Base-by-base conservation (phyloP, 257 asterid species). In the Nicotiana attenuata region DNA sequence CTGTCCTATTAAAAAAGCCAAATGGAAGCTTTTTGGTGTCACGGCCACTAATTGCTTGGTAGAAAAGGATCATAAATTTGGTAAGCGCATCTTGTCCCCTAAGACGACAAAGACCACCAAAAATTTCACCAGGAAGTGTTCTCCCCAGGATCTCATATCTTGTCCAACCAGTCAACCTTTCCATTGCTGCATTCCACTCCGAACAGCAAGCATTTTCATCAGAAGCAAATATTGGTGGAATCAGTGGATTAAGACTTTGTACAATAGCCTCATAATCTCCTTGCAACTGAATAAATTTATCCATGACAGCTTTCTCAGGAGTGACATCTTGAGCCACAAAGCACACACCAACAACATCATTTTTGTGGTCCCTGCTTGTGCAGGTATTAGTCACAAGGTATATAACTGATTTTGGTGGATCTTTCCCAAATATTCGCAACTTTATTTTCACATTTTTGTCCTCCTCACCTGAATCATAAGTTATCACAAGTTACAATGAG, bases 181-280 rank as follows among this genome's bases (percentile, higher is more conserved):
- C 97, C 97, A 92, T 91, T 67, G 89, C 93, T 10, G 89, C 89
- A 41, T 88, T 93, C 97, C 97, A 93, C 84, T 93, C 97, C 61
- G 86, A 91, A 85, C 97, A 93, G 77, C 89, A 83, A 5, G 91
- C 95, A 71, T 91, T 88, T 83, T 79, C 89, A 81, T 93, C 93
- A 13, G 94, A 85, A 80, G 94, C 94, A 81, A 93, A 92, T 81
- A 92, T 92, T 41, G 97, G 97, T 7, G 97, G 97, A 65, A 93
- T 88, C 71, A 91, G 69, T 65, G 92, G 92, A 79, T 86, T 89
- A 33, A 86, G 88, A 81, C 91, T 91, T 68, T 91, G 89, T 78
- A 91, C 52, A 15, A 93, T 88, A 60, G 93, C 83, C 77, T 89
- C 83, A 50, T 93, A 93, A 84, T 91, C 93, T 82, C 97, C 93